These are phyloP conservation scores for Colletotrichum karsti DNA, from an alignment of 2,329 filamentous ascomycete species.

Conservation along the genomic window DNA sequence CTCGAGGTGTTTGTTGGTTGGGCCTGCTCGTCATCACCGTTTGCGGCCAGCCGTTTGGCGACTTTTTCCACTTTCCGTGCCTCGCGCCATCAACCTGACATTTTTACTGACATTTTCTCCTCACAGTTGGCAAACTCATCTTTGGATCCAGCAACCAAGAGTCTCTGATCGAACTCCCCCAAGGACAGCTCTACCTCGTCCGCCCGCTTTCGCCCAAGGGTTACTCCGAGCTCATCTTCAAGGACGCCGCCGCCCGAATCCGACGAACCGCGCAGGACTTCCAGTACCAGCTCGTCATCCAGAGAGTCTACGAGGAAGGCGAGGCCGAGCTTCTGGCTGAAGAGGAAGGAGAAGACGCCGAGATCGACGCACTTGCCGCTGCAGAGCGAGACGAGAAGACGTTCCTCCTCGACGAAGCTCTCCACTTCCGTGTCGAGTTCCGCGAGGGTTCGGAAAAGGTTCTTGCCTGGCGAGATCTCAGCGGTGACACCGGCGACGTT, in stretches of 20 bases:
- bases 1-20: neutral
- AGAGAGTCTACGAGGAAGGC: conserved; percentile 96
- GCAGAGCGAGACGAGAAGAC: conserved; percentile 95
- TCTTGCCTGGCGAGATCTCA: conserved; percentile 93
- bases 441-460: conserved; percentile 84
- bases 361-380: conserved; percentile 74
- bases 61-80: neutral
- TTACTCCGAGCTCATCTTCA: conserved; percentile 98
- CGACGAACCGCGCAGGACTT: conserved; percentile 93
- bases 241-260: conserved; percentile 92
- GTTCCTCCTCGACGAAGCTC: conserved; percentile 90
- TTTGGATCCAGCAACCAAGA: conserved; percentile 90
- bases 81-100: no score
- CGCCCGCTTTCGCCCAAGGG: conserved; percentile 95
- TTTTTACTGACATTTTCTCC: conserved; percentile 15
- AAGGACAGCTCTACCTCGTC: conserved; percentile 97
- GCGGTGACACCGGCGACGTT: conserved; percentile 92
- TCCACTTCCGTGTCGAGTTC: conserved; percentile 87
- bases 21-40: conserved; percentile 3
- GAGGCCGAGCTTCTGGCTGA: conserved; percentile 92
- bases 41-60: neutral
- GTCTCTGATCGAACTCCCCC: conserved; percentile 90
- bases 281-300: conserved; percentile 96
- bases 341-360: conserved; percentile 85
- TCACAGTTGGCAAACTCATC: conserved; percentile 86